A percentile compares a stretch with the other conserved stretches of the same genome.
Conservation (phyloP, 2,329 filamentous ascomycete genomes). For the Diaporthe citriasiana region DNA sequence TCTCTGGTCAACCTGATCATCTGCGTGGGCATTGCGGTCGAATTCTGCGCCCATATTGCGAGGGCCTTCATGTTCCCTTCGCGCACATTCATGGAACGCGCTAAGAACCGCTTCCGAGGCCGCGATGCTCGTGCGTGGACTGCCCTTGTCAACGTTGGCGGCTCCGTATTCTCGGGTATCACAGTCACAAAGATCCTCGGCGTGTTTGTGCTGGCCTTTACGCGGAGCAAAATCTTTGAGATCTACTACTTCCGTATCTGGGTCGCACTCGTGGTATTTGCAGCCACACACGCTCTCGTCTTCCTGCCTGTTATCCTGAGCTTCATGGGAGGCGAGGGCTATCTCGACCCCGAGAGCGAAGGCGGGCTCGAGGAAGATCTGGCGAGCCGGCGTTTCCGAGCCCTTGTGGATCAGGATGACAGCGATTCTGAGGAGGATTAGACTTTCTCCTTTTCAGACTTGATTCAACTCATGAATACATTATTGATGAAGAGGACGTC, state of each 20-base stretch:
- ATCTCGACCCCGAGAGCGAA: conserved; percentile 87
- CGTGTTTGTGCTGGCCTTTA: conserved; percentile 93
- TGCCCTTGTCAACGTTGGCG: conserved; percentile 93
- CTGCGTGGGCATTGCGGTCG: conserved; percentile 94
- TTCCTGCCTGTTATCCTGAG: conserved; percentile 93
- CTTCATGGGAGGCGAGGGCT: conserved; percentile 87
- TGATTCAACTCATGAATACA: conserved; percentile 45
- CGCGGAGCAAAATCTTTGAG: conserved; percentile 97
- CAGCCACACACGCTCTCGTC: conserved; percentile 87
- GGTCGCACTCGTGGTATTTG: conserved; percentile 91
- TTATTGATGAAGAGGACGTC: background rate
- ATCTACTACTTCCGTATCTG: conserved; percentile 99
- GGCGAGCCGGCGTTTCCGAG: conserved; percentile 82
- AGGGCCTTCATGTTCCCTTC: conserved; percentile 96
- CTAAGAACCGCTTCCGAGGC: conserved; percentile 82
- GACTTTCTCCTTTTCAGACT: conserved; percentile 1
- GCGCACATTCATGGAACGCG: conserved; percentile 83
- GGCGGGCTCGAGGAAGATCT: conserved; percentile 93
- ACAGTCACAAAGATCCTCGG: conserved; percentile 96
- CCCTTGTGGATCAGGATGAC: conserved; percentile 80
- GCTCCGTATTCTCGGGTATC: conserved; percentile 95
- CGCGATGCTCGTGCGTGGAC: conserved; percentile 92
- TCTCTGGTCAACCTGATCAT: conserved; percentile 97
- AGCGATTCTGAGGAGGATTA: conserved; percentile 82
- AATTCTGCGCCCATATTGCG: conserved; percentile 97